Evolutionary conservation across 2,329 filamentous ascomycete genomes (phyloP).

Genomic region (Incumbomyces delicatus): DNA sequence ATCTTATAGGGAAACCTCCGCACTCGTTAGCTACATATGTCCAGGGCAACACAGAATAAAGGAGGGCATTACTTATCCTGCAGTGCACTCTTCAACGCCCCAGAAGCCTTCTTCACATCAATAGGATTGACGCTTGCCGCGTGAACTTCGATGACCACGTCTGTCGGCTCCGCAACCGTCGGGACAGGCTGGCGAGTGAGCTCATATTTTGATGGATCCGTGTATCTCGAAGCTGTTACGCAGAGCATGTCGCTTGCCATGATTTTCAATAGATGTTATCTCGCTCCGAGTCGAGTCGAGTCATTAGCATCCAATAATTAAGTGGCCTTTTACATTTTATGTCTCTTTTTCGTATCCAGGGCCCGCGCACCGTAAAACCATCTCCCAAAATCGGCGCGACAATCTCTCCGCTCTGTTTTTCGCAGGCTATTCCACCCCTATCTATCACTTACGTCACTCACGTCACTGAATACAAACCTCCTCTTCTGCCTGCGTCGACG

Average conservation of each 20-base stretch:
- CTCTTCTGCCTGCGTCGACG: no score
- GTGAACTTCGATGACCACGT: slow-evolving; percentile 26
- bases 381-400: no score
- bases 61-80: slow-evolving; percentile 24
- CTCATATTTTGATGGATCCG: slow-evolving; percentile 18
- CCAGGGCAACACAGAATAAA: not conserved
- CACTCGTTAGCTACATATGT: not conserved
- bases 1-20: slow-evolving; percentile 35
- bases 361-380: no score
- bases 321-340: no score
- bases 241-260: slow-evolving; percentile 15
- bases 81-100: slow-evolving; percentile 26
- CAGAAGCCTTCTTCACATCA: slow-evolving; percentile 35
- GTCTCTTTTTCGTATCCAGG: no score
- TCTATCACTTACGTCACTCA: no score
- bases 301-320: no score
- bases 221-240: slow-evolving; percentile 13
- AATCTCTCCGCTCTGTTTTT: no score
- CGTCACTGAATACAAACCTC: no score
- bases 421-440: no score
- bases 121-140: slow-evolving; percentile 39
- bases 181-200: slow-evolving; percentile 14
- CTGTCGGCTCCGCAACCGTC: slow-evolving; percentile 12
- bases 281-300: no score
- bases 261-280: no score